A percentile compares a stretch with the other conserved stretches of the same genome.
Conservation (phyloP, 805 yeast genomes). For the Kodamaea lidongshanica region DNA sequence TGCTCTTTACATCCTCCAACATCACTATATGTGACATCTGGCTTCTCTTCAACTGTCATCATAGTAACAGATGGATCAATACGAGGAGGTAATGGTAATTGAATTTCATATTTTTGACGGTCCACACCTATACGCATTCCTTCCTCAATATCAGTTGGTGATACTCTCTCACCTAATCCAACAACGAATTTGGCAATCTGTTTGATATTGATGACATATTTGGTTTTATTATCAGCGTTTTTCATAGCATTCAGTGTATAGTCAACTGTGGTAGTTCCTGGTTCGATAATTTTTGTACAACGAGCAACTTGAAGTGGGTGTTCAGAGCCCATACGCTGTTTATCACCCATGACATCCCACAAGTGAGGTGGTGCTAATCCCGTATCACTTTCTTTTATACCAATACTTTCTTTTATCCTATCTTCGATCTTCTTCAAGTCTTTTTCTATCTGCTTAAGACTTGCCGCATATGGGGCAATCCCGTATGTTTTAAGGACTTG, state of each 20-base stretch:
- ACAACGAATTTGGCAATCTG: constrained; percentile 98
- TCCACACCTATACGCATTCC: constrained; percentile 99
- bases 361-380: constrained; percentile 95
- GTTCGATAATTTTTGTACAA: constrained; percentile 92
- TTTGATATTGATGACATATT: constrained; percentile 93
- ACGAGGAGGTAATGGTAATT: constrained; percentile 94
- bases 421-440: constrained; percentile 81
- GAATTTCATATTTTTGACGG: constrained; percentile 93
- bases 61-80: constrained; percentile 97
- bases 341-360: constrained; percentile 97
- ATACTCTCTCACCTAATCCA: constrained; percentile 90
- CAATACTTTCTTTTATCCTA: constrained; percentile 89
- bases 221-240: constrained; percentile 77
- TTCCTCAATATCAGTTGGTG: constrained; percentile 98
- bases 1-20: constrained; percentile 99
- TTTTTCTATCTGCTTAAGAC: constrained; percentile 75
- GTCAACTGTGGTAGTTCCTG: constrained; percentile 23
- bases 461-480: constrained; percentile 88
- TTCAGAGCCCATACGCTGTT: constrained; percentile 85
- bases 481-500: constrained; percentile 96
- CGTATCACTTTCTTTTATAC: constrained; percentile 91
- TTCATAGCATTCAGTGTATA: constrained; percentile 30
- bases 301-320: constrained; percentile 98
- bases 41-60: constrained; percentile 99
- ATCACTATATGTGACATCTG: constrained; percentile 96